Conservation (phyloP, 345 rosid species). For the Brassica napus region Da-Ae NC_063446.1:333501-334000, state of each 20-base stretch:
- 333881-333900: not conserved
- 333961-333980: not conserved
- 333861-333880: constrained; percentile 37
- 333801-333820: not conserved
- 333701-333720: constrained; percentile 88
- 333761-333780: constrained; percentile 99
- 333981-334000: constrained; percentile 37
- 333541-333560: too few species aligned
- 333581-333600: too few species aligned
- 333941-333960: constrained; percentile 18
- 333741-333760: constrained; percentile 95
- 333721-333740: constrained; percentile 95
- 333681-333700: constrained; percentile 84
- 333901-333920: constrained; percentile 29
- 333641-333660: too few species aligned
- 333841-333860: too few species aligned
- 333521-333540: too few species aligned
- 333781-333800: constrained; percentile 33
- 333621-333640: too few species aligned
- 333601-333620: too few species aligned
- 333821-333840: too few species aligned
- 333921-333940: not conserved
- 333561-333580: too few species aligned
- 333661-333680: constrained; percentile 54
- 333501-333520: too few species aligned